A percentile compares a stretch with the other conserved stretches of the same genome.
Evolutionary conservation across 345 rosid genomes (phyloP).

Genomic region (Brassica incana): DNA sequence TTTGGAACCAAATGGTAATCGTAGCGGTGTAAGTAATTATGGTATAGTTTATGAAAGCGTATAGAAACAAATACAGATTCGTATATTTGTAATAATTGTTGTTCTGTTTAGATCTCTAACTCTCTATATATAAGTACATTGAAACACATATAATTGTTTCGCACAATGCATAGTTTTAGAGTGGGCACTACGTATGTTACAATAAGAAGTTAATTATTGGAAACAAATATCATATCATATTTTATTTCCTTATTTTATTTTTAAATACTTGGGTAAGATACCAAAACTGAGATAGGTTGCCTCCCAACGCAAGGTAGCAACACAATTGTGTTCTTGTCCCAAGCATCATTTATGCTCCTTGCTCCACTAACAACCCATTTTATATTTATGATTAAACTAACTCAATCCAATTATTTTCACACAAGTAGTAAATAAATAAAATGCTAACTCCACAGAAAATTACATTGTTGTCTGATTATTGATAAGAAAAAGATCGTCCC

Average conservation of each 20-base stretch:
- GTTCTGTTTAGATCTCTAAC: neutral
- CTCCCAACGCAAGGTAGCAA: constrained; percentile 72
- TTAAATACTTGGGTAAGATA: neutral
- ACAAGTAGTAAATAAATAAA: neutral
- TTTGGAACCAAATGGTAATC: neutral
- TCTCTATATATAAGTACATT: neutral
- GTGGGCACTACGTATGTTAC: neutral
- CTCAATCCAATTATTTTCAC: constrained; percentile 13
- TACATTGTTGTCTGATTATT: constrained; percentile 25
- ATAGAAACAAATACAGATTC: neutral
- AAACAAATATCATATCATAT: neutral
- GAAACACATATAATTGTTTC: neutral
- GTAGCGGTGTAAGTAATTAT: neutral
- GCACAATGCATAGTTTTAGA: neutral
- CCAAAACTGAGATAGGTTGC: constrained; percentile 55
- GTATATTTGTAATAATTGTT: neutral
- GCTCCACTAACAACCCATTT: constrained; percentile 41
- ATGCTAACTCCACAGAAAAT: constrained; percentile 5
- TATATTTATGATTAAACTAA: constrained; percentile 19
- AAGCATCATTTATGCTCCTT: constrained; percentile 63
- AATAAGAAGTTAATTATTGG: neutral
- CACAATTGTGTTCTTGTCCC: constrained; percentile 60
- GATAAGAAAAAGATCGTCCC: constrained; percentile 33
- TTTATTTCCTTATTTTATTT: neutral
- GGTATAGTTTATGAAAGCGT: neutral